phyloP scores from a whole-genome alignment of 441 rosid genomes.

The Adansonia madagascariensis region DNA sequence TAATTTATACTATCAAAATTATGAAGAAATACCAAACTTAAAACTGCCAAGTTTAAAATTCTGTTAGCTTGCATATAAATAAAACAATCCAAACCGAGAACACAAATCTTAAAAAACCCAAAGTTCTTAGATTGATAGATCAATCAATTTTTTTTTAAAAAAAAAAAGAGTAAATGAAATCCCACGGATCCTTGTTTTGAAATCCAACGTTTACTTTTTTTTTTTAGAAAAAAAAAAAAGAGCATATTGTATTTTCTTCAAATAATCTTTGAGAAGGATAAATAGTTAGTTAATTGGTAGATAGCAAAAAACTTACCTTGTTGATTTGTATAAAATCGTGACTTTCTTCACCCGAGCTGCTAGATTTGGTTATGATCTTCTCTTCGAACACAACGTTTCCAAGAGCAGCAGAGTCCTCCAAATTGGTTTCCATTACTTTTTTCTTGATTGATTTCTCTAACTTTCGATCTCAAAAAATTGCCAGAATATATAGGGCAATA shows the following conservation, averaged over 20 bases:
- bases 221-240: no score
- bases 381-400: not conserved
- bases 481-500: not conserved
- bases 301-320: not conserved
- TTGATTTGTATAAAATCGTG: not conserved
- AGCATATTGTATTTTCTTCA: not conserved
- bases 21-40: not conserved
- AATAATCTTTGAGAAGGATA: no score
- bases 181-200: no score
- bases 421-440: not conserved
- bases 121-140: not conserved
- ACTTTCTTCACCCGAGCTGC: constrained; percentile 3
- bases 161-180: no score
- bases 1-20: not conserved
- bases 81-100: not conserved
- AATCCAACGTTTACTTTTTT: no score
- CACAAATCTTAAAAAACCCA: not conserved
- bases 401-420: not conserved
- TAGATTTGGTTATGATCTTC: constrained; percentile 5
- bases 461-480: not conserved
- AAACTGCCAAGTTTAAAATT: not conserved
- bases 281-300: no score
- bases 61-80: not conserved
- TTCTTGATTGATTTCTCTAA: constrained; percentile 2
- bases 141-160: not conserved